These are phyloP conservation scores for Claviceps cyperi DNA, from an alignment of 2,329 filamentous ascomycete species.

Conservation along the genomic window DNA sequence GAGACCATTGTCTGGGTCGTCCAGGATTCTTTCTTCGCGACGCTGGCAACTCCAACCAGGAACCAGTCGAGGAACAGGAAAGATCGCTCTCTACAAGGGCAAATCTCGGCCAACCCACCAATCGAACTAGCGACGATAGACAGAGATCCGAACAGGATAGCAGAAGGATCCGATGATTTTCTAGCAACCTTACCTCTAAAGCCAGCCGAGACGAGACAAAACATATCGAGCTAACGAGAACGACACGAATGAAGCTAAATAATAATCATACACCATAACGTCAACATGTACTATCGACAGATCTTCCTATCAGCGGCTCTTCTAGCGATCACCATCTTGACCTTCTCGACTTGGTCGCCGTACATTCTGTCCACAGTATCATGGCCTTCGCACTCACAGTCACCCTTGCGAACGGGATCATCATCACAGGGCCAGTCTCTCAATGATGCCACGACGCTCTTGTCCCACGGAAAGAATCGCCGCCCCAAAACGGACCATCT, in stretches of 20 bases:
- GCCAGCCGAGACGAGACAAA: neutral
- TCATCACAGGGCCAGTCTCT: neutral
- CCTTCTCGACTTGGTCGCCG: neutral
- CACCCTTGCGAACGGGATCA: neutral
- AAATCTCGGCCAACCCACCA: no score
- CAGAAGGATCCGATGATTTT: no score
- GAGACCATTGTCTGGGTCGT: no score
- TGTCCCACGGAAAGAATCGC: neutral
- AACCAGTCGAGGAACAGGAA: no score
- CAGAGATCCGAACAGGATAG: no score
- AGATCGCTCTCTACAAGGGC: no score
- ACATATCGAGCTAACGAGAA: neutral
- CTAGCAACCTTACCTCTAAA: no score
- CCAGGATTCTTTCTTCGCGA: no score
- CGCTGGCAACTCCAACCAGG: no score
- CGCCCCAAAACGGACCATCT: constrained; percentile 12
- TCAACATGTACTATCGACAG: neutral
- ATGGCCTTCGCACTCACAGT: neutral
- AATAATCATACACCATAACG: no score
- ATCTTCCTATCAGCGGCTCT: neutral
- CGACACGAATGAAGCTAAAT: neutral
- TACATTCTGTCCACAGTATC: neutral
- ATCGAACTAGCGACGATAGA: no score
- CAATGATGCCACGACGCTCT: neutral
- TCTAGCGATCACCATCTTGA: neutral